Evolutionary conservation across 2,329 filamentous ascomycete species (phyloP), one percentile per base, ranked within the genome.

Genomic region (Coleophoma cylindrospora): DNA sequence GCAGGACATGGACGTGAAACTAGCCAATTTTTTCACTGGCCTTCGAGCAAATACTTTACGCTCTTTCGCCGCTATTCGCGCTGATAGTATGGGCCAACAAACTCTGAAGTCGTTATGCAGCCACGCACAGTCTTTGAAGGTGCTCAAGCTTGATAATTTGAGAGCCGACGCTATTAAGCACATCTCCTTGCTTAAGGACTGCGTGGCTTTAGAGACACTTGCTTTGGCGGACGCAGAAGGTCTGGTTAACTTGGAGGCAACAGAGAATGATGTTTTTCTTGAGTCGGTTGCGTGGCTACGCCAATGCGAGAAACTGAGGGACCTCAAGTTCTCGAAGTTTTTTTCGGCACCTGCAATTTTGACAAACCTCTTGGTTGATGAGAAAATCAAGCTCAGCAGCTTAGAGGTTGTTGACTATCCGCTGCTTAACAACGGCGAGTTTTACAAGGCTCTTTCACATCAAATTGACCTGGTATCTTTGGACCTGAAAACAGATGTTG

Each of bases 1-100:
- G 22, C 60, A 66, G 0, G 72, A 75, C n/a, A 73, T 76, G 7
- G 84, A 88, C 52, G 66, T 74, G 27, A 71, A 79, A 38, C 70
- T 86, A 45, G 76, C 81, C 1, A 68, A 69, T 2, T 86, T 88
- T 58, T 71, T 89, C 43, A 68, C 67, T 21, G 70, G 72, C 1
- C 70, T 89, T 45, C 72, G 67, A 15, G 71, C 75, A 2, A 75
- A 87, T 54, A 80, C 74, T 1, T 66, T 89, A 11, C 71, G 72
- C 50, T 74, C 73, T 17, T 82, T 89, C 50, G 71, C 81, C 50
- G 74, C 83, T 27, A 73, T 82, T 48, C 79, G 77, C 59, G 69
- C 72, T 38, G 80, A 80, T 54, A 67, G 72, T 3, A 71, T 86
- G 14, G 77, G 76, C 0, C 66, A 70, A 3, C 69, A 77, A 40